Evolutionary conservation across 192 early-diverging fungal genomes (phyloP), one percentile per base, ranked within the genome.

Genomic region (Funneliformis geosporum): DNA sequence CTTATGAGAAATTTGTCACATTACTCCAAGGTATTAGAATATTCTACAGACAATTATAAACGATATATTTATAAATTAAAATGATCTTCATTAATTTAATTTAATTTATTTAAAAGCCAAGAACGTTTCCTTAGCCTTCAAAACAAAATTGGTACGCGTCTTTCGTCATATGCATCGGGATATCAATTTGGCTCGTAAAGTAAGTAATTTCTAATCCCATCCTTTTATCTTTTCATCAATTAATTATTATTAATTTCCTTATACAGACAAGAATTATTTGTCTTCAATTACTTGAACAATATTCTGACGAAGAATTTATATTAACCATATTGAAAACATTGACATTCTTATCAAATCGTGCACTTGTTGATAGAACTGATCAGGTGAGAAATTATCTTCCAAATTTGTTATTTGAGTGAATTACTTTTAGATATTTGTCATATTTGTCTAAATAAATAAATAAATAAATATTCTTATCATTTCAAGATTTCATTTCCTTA

Each of bases 131-230:
- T 9, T 40, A 4, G n/a, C 55, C 3, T 62, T 76, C 23, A 76
- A 61, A 62, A 38, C 42, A 44, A 76, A 76, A 39, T 62, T 76
- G n/a, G 40, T 76, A 25, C 55, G 74, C 25, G 38, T 76, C 16
- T 76, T 76, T 25, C 39, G 74, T 9, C 74, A 76, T 16, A 76
- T 76, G 74, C 74, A 76, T 64, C 62, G 74, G 74, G 60, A 76
- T 55, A 39, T 40, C 2, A 62, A 61, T 61, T 42, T 76, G 11
- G 74, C 74, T 76, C 55, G 40, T 61, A 76, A 76, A 8, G 72
- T 46, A 25, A 42, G n/a, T 44, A 14, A 43, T 46, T 44, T 46
- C n/a, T 72, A 11, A 44, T 12, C 8, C 14, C 46, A 5, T 14
- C 0, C n/a, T 21, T 71, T 71, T 72, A 72, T 9, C 5, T 23